phyloP scores from a whole-genome alignment of 495 filamentous ascomycete genomes.

The Corynascus novoguineensis region DNA sequence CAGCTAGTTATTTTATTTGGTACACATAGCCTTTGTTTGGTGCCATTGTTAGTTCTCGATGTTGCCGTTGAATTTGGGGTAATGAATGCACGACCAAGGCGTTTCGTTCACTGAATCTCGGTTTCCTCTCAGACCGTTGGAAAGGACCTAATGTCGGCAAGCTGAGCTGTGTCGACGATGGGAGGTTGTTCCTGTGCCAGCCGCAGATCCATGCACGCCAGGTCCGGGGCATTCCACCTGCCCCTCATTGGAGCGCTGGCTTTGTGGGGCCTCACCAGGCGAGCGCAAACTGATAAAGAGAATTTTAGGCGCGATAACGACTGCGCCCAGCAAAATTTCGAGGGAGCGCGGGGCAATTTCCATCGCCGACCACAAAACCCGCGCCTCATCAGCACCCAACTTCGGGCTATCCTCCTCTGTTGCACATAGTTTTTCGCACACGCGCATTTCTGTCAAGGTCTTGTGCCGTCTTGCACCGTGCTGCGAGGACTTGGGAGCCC shows the following conservation, averaged over 20 bases:
- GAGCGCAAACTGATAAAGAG: too few species aligned
- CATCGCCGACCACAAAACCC: neutral
- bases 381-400: slow-evolving; percentile 2
- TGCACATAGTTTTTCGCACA: neutral
- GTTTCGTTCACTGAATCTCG: too few species aligned
- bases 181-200: too few species aligned
- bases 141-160: too few species aligned
- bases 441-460: slow-evolving; percentile 7
- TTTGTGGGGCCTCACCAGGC: neutral
- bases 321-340: neutral
- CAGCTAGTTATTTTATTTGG: too few species aligned
- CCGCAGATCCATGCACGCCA: too few species aligned
- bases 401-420: neutral
- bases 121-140: too few species aligned
- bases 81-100: too few species aligned
- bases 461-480: slow-evolving; percentile 5
- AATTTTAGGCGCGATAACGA: slow-evolving; percentile 2
- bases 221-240: slow-evolving; percentile 1
- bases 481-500: neutral
- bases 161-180: too few species aligned
- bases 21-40: too few species aligned
- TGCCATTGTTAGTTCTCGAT: too few species aligned
- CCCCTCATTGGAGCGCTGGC: slow-evolving; percentile 2
- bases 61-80: too few species aligned
- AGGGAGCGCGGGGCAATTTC: slow-evolving; percentile 1